Percentiles rank a stretch among this genome's conserved stretches.
phyloP scores from a whole-genome alignment of 2,329 filamentous ascomycete species.

The Fonsecaea pedrosoi region DNA sequence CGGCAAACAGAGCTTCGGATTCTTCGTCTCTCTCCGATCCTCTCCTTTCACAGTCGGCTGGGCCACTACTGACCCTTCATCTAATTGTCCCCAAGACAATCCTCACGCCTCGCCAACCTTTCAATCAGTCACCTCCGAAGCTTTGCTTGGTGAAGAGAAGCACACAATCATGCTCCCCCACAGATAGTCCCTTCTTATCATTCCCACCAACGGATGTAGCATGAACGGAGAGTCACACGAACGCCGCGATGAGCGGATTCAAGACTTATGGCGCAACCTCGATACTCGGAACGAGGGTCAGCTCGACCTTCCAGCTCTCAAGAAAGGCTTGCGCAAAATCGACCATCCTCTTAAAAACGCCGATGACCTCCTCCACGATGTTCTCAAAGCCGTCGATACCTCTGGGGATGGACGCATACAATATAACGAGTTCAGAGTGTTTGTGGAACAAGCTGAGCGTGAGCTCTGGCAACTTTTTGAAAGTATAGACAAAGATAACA shows the following conservation, averaged over 20 bases:
- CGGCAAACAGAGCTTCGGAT: not conserved
- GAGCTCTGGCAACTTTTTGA: constrained; percentile 83
- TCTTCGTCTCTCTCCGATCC: not conserved
- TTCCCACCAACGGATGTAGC: constrained; percentile 47
- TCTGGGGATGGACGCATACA: constrained; percentile 89
- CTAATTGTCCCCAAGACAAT: not conserved
- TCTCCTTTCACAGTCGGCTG: not conserved
- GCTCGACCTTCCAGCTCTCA: constrained; percentile 82
- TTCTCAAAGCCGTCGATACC: constrained; percentile 82
- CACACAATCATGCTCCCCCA: constrained; percentile 36
- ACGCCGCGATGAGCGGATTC: constrained; percentile 79
- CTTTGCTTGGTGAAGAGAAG: constrained; percentile 17
- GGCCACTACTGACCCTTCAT: not conserved
- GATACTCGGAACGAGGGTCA: constrained; percentile 78
- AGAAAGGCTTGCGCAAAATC: constrained; percentile 83
- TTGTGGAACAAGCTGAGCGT: constrained; percentile 85
- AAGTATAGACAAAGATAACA: constrained; percentile 82
- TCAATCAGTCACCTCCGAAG: constrained; percentile 1
- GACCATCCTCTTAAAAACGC: constrained; percentile 97
- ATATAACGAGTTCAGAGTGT: constrained; percentile 88
- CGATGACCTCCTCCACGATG: constrained; percentile 78
- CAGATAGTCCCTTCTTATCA: constrained; percentile 34
- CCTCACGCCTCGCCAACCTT: not conserved
- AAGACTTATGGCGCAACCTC: constrained; percentile 81
- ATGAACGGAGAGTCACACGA: constrained; percentile 79